phyloP scores from a whole-genome alignment of 2,329 filamentous ascomycete genomes.

The Calonectria naviculata region DNA sequence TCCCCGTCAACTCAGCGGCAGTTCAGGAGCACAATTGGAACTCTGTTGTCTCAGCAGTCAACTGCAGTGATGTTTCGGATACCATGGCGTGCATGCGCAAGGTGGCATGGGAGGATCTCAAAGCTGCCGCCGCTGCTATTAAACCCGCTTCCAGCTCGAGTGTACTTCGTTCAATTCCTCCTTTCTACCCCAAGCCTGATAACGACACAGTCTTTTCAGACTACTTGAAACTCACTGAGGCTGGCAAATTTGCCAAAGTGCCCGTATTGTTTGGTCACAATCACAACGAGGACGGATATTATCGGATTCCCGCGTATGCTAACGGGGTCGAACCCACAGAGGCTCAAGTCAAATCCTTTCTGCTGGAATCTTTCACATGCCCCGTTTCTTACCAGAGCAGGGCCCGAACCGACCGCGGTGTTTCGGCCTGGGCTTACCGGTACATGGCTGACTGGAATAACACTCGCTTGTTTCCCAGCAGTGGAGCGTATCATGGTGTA shows the following conservation, averaged over 20 bases:
- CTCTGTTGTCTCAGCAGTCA: slow-evolving; percentile 49
- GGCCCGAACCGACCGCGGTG: no score
- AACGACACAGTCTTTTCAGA: slow-evolving; percentile 53
- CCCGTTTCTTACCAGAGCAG: no score
- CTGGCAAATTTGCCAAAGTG: slow-evolving; percentile 50
- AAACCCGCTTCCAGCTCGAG: slow-evolving; percentile 45
- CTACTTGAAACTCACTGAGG: slow-evolving; percentile 47
- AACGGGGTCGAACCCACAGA: slow-evolving; percentile 51
- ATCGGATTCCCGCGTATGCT: slow-evolving; percentile 54
- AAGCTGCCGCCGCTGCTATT: slow-evolving; percentile 49
- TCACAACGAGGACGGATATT: slow-evolving; percentile 60
- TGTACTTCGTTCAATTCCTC: slow-evolving; percentile 48
- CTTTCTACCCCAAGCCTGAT: slow-evolving; percentile 55
- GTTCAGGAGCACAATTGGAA: slow-evolving; percentile 54
- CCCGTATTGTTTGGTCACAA: slow-evolving; percentile 57
- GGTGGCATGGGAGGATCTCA: slow-evolving; percentile 48
- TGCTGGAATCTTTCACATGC: slow-evolving; percentile 57
- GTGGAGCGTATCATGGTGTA: slow-evolving; percentile 61
- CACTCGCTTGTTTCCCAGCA: slow-evolving; percentile 37
- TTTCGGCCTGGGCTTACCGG: no score
- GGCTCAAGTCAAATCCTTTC: slow-evolving; percentile 50
- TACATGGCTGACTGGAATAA: no score
- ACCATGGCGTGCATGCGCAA: slow-evolving; percentile 51
- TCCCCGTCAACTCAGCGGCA: slow-evolving; percentile 50
- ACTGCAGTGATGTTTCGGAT: slow-evolving; percentile 47